A percentile compares a stretch with the other conserved stretches of the same genome.
phyloP scores from a whole-genome alignment of 805 yeast genomes.

The Kodamaea lidongshanica region DNA sequence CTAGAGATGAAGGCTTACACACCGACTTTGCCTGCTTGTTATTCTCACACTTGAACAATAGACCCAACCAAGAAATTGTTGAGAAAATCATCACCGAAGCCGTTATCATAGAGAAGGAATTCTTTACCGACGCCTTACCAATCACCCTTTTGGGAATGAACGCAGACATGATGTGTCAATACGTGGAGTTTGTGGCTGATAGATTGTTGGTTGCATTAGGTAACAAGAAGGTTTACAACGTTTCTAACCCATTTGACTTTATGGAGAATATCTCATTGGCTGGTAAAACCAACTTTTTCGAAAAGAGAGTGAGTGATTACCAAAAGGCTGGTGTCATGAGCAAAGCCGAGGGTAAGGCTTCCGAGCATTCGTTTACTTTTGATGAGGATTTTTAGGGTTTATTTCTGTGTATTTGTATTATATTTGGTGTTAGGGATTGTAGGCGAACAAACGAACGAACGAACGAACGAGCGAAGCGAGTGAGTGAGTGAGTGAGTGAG shows the following conservation, averaged over 20 bases:
- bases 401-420: neutral
- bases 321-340: conserved; percentile 99
- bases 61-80: conserved; percentile 75
- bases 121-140: conserved; percentile 92
- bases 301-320: conserved; percentile 97
- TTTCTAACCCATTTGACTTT: conserved; percentile 91
- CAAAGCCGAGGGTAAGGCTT: conserved; percentile 44
- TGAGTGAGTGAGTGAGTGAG: too few relatives aligned
- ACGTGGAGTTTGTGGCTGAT: conserved; percentile 96
- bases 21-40: conserved; percentile 96
- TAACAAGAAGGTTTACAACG: conserved; percentile 81
- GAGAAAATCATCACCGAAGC: conserved; percentile 91
- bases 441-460: too few relatives aligned
- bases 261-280: conserved; percentile 98
- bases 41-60: conserved; percentile 86
- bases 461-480: too few relatives aligned
- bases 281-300: conserved; percentile 98
- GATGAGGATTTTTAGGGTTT: conserved; percentile 83
- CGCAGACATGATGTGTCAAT: conserved; percentile 88
- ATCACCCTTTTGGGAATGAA: conserved; percentile 93
- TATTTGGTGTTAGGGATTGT: too few relatives aligned
- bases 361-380: conserved; percentile 61
- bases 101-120: conserved; percentile 88
- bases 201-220: conserved; percentile 89
- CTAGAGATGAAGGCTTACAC: conserved; percentile 98